Evolutionary conservation across 768 basidiomycete genomes (phyloP).

Genomic region (Termitomyces bulborhizus): DNA sequence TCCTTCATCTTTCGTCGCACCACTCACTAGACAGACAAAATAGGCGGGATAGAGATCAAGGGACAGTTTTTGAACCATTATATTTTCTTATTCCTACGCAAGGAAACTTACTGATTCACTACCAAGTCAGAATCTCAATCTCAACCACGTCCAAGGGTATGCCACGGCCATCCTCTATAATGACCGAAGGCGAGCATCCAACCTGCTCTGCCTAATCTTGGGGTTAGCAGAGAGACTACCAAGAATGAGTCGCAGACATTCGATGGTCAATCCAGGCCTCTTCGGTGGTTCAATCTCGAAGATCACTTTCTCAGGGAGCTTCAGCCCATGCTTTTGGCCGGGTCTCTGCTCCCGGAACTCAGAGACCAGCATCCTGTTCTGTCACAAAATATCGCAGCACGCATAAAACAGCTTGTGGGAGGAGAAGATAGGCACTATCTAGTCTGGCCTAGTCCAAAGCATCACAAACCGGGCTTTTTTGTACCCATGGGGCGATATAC

Average conservation of each 20-base stretch:
- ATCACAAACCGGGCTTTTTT: conserved; percentile 1
- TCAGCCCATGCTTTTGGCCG: not conserved
- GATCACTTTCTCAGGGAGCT: conserved; percentile 2
- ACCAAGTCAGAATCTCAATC: not conserved
- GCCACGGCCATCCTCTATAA: too few relatives aligned
- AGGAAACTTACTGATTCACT: not conserved
- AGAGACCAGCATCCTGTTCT: not conserved
- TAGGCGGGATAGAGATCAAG: not conserved
- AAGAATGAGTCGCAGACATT: not conserved
- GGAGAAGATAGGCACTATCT: not conserved
- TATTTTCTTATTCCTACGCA: too few relatives aligned
- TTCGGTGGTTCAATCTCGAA: not conserved
- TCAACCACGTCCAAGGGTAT: too few relatives aligned
- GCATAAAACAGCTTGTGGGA: not conserved
- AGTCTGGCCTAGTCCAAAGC: not conserved
- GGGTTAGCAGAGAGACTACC: not conserved
- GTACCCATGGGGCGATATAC: not conserved
- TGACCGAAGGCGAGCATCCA: too few relatives aligned
- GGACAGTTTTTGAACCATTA: not conserved
- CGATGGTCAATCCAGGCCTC: conserved; percentile 1
- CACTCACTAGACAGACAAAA: not conserved
- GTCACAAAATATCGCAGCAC: not conserved
- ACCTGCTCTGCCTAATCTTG: not conserved
- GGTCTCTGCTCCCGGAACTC: not conserved
- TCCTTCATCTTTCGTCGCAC: not conserved